Conservation (phyloP, 2,329 filamentous ascomycete species). For the Colletotrichum neosansevieriae region DNA sequence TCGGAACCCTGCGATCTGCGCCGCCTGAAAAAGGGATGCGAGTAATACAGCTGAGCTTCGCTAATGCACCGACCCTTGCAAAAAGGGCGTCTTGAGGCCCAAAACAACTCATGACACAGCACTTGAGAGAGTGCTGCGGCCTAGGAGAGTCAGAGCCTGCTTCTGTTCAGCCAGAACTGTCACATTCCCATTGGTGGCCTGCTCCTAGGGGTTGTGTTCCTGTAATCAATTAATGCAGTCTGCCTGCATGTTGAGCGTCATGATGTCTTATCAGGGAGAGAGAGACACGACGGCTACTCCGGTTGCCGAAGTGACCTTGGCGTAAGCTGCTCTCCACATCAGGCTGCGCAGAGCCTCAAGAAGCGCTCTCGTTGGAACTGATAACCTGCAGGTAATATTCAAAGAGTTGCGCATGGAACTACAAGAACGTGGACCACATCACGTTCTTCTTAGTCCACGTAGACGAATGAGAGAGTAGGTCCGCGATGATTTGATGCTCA, state of each 20-base stretch:
- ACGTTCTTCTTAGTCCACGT: too few relatives aligned
- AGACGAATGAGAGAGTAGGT: too few relatives aligned
- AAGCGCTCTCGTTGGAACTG: background rate
- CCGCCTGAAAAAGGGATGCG: background rate
- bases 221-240: slow-evolving; percentile 1
- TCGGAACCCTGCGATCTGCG: too few relatives aligned
- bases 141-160: slow-evolving; percentile 2
- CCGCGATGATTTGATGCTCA: too few relatives aligned
- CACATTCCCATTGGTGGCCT: background rate
- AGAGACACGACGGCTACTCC: background rate
- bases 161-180: background rate
- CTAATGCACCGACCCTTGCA: slow-evolving; percentile 18
- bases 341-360: slow-evolving; percentile 4
- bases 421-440: too few relatives aligned
- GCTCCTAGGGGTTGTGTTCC: background rate
- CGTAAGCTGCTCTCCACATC: background rate
- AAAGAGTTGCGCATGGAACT: too few relatives aligned
- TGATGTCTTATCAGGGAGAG: slow-evolving; percentile 5
- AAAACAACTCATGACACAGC: slow-evolving; percentile 1
- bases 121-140: background rate
- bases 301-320: background rate
- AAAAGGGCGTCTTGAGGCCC: background rate
- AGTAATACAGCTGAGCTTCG: background rate
- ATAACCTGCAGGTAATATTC: too few relatives aligned
- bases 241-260: background rate